phyloP scores from a whole-genome alignment of 192 early-diverging fungal genomes.

The Podila horticola region DNA sequence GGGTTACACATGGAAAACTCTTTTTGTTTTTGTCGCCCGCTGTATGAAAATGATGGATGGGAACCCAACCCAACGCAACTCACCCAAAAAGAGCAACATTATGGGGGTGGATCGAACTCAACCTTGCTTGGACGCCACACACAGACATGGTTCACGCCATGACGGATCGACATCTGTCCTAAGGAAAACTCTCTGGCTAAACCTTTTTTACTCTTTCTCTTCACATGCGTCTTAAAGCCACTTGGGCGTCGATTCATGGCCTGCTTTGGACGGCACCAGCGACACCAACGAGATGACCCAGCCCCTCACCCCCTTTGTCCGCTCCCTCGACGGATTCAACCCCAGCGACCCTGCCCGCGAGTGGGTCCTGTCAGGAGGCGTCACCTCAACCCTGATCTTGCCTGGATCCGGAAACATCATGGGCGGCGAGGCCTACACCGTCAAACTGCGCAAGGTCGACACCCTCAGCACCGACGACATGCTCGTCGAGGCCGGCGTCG shows the following conservation, averaged over 20 bases:
- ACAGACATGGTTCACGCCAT: too few relatives aligned
- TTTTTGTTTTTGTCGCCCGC: too few relatives aligned
- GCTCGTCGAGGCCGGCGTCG: slow-evolving; percentile 64
- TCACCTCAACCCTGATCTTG: slow-evolving; percentile 76
- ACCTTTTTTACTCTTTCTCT: not conserved
- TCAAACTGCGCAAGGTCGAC: slow-evolving; percentile 68
- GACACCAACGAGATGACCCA: slow-evolving; percentile 77
- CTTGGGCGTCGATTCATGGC: slow-evolving; percentile 74
- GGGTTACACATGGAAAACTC: too few relatives aligned
- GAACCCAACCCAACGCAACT: too few relatives aligned
- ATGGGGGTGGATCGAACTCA: too few relatives aligned
- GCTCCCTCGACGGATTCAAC: slow-evolving; percentile 75
- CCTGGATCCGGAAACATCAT: slow-evolving; percentile 82
- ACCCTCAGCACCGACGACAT: slow-evolving; percentile 73
- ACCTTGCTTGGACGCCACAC: too few relatives aligned
- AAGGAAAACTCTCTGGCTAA: not conserved
- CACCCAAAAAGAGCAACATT: too few relatives aligned
- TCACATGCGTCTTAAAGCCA: slow-evolving; percentile 55
- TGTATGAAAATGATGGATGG: too few relatives aligned
- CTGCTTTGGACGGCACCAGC: slow-evolving; percentile 55
- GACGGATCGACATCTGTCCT: too few relatives aligned
- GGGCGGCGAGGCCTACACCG: slow-evolving; percentile 78
- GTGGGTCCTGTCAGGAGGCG: slow-evolving; percentile 68
- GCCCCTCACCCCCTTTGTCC: slow-evolving; percentile 70
- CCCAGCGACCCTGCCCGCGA: slow-evolving; percentile 64